Percentiles rank a stretch among this genome's conserved stretches.
Conservation (phyloP, 164 flowering plant genomes). For the Vitis amurensis region DNA sequence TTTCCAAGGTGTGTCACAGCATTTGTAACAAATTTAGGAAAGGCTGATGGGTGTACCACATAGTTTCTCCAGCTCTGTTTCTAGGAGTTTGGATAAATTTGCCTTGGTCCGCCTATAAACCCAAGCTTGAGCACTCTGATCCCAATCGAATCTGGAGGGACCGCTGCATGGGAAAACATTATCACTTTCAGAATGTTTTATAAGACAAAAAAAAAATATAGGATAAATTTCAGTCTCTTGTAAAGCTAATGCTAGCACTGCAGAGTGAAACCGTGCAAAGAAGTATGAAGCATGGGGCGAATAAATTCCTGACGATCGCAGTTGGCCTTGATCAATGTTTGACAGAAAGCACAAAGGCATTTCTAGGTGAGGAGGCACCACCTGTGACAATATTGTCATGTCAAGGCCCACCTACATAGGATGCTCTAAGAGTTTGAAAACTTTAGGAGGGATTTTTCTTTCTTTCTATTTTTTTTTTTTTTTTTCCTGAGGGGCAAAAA, state of each 20-base stretch:
- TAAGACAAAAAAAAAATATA: not conserved
- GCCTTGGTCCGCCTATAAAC: conserved; percentile 74
- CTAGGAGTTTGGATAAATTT: conserved; percentile 49
- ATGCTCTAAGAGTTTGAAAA: no score
- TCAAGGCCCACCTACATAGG: not conserved
- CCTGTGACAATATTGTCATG: not conserved
- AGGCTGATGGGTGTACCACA: conserved; percentile 69
- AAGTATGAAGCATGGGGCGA: not conserved
- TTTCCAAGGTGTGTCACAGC: not conserved
- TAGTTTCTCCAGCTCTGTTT: conserved; percentile 66
- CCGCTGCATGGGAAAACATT: conserved; percentile 58
- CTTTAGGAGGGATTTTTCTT: no score
- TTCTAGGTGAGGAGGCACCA: not conserved
- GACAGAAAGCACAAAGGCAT: not conserved
- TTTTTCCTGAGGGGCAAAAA: no score
- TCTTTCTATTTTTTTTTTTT: no score
- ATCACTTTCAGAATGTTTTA: not conserved
- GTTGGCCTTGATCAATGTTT: no score
- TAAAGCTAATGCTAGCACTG: not conserved
- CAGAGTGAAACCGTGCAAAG: not conserved
- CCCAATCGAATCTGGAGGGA: conserved; percentile 94
- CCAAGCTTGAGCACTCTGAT: conserved; percentile 58
- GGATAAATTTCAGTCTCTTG: not conserved
- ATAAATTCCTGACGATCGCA: no score
- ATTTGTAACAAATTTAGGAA: conserved; percentile 24